phyloP scores from a whole-genome alignment of 495 filamentous ascomycete genomes.

The Xylaria bambusicola region DNA sequence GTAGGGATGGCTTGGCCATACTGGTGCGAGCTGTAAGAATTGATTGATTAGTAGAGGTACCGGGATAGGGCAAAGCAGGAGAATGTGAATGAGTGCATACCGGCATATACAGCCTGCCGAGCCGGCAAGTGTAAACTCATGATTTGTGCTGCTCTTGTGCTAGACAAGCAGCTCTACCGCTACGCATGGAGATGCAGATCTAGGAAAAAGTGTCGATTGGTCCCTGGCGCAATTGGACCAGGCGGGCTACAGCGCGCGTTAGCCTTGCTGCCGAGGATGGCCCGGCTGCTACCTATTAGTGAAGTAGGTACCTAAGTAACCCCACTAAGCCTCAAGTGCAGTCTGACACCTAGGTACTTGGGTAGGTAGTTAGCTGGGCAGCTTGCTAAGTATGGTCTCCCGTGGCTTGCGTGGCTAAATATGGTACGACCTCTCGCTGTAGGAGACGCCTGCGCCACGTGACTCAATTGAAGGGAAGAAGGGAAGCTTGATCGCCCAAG shows the following conservation, averaged over 20 bases:
- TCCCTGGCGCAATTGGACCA: neutral
- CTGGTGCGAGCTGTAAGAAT: slow-evolving; percentile 24
- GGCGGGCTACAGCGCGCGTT: neutral
- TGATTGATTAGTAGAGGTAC: slow-evolving; percentile 10
- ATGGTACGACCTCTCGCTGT: neutral
- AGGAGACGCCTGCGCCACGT: neutral
- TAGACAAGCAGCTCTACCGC: neutral
- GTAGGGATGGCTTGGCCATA: slow-evolving; percentile 34
- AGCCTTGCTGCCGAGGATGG: slow-evolving; percentile 10
- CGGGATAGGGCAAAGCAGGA: slow-evolving; percentile 10
- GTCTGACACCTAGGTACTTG: too few species aligned
- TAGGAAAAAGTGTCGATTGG: slow-evolving; percentile 15
- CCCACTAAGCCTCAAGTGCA: too few species aligned
- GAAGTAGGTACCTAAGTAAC: neutral
- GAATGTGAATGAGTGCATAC: slow-evolving; percentile 31
- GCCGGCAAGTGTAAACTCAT: slow-evolving; percentile 50
- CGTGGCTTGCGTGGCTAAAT: slow-evolving; percentile 8
- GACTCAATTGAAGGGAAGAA: slow-evolving; percentile 12
- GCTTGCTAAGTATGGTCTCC: too few species aligned
- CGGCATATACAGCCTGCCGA: slow-evolving; percentile 41
- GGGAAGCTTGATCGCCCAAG: slow-evolving; percentile 15
- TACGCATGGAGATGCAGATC: neutral
- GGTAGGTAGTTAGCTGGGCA: too few species aligned
- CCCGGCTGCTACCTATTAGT: neutral
- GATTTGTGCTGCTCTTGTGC: slow-evolving; percentile 20